A percentile compares a stretch with the other conserved stretches of the same genome.
Conservation (phyloP, 768 basidiomycete genomes). For the Leucocoprinus leucothites region DNA sequence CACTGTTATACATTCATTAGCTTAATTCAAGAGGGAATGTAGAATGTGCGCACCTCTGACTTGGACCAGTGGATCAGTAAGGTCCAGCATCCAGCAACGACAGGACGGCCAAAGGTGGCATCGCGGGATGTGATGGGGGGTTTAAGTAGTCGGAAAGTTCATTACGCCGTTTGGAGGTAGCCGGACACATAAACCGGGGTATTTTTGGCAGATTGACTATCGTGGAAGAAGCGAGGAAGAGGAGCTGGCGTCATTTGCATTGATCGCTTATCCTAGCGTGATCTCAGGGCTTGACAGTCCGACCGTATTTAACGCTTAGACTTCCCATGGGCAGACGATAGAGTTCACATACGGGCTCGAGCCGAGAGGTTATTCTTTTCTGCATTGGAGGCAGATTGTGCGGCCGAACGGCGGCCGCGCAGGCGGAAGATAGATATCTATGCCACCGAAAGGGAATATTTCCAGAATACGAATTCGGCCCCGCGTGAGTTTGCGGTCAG, state of each 20-base stretch:
- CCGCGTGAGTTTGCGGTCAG: constrained; percentile 2
- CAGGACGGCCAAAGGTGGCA: background rate
- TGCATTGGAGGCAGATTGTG: no score
- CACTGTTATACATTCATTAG: constrained; percentile 19
- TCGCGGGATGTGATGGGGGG: background rate
- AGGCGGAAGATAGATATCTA: no score
- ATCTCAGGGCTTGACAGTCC: background rate
- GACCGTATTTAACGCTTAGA: background rate
- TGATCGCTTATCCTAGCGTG: constrained; percentile 3
- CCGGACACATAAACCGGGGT: background rate
- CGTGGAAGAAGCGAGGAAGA: background rate
- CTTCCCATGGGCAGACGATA: background rate
- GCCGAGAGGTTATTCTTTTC: background rate
- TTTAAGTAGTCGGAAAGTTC: constrained; percentile 6
- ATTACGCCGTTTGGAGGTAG: constrained; percentile 11
- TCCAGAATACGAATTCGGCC: background rate
- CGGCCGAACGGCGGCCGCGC: no score
- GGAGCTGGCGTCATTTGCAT: background rate
- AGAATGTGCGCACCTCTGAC: constrained; percentile 2
- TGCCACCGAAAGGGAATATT: background rate
- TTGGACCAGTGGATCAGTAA: constrained; percentile 8
- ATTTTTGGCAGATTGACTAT: constrained; percentile 6
- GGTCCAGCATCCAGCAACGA: constrained; percentile 7
- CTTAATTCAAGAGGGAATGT: background rate
- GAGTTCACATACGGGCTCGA: background rate